Percentiles rank a stretch among this genome's conserved stretches.
Evolutionary conservation across 371 early-diverging fungal species (phyloP).

Genomic region (Haplosporangium sp.): DNA sequence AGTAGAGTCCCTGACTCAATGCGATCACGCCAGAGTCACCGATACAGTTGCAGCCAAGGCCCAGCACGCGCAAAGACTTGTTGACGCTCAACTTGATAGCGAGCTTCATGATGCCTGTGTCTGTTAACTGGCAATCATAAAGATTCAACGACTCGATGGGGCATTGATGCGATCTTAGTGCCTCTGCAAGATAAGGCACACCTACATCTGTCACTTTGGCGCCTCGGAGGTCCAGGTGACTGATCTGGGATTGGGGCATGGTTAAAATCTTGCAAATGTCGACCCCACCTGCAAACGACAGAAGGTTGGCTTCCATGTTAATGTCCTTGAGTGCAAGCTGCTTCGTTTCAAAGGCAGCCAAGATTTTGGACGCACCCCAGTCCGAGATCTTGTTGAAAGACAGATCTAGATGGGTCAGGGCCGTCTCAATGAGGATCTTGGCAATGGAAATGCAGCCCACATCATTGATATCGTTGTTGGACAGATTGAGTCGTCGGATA

Average conservation of each 20-base stretch:
- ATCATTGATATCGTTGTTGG: conserved; percentile 51
- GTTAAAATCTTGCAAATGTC: conserved; percentile 49
- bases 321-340: conserved; percentile 25
- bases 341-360: conserved; percentile 44
- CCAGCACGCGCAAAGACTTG: conserved; percentile 32
- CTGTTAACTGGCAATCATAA: conserved; percentile 52
- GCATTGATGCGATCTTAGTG: conserved; percentile 37
- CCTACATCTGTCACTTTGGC: conserved; percentile 56
- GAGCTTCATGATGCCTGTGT: conserved; percentile 35
- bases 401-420: conserved; percentile 33
- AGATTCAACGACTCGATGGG: conserved; percentile 35
- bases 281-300: conserved; percentile 47
- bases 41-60: conserved; percentile 39
- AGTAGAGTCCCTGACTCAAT: conserved; percentile 26
- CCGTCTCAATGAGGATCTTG: conserved; percentile 36
- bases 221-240: conserved; percentile 36
- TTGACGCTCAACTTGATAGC: conserved; percentile 50
- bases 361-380: conserved; percentile 49
- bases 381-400: conserved; percentile 53
- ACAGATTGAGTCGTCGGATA: conserved; percentile 42
- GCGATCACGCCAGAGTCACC: conserved; percentile 41
- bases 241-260: conserved; percentile 34
- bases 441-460: conserved; percentile 53
- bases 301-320: conserved; percentile 44
- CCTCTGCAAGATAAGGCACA: conserved; percentile 49